These are phyloP conservation scores for Aspergillus steynii DNA, from an alignment of 495 filamentous ascomycete species.

Conservation along the genomic window DNA sequence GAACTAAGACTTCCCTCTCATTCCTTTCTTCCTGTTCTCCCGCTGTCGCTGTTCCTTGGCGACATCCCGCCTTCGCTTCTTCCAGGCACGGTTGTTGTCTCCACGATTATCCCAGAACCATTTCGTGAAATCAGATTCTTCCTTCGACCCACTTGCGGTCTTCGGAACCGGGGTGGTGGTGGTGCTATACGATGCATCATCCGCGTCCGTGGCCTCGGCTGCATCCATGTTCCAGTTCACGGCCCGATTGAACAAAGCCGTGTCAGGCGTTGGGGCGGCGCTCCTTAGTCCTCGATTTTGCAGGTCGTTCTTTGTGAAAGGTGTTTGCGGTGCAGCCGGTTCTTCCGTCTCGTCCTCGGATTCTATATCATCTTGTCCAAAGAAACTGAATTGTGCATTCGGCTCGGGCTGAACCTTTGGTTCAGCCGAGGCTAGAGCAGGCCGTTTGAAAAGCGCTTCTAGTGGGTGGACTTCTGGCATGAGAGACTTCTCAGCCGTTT, in stretches of 20 bases:
- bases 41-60: conserved; percentile 85
- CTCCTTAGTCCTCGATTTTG: conserved; percentile 71
- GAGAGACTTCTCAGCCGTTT: conserved; percentile 19
- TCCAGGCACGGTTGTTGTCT: conserved; percentile 89
- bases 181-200: conserved; percentile 25
- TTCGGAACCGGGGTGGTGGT: conserved; percentile 39
- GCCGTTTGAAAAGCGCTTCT: conserved; percentile 85
- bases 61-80: conserved; percentile 74
- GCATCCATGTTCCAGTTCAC: conserved; percentile 31
- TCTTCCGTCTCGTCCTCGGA: conserved; percentile 43
- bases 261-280: conserved; percentile 93
- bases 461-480: conserved; percentile 72
- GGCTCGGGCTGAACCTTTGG: conserved; percentile 42
- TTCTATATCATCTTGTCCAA: conserved; percentile 53
- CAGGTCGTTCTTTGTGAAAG: conserved; percentile 75
- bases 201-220: conserved; percentile 33
- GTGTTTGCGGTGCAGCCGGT: conserved; percentile 65
- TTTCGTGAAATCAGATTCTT: conserved; percentile 74
- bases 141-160: conserved; percentile 24
- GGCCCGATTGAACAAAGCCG: conserved; percentile 62
- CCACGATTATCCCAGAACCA: conserved; percentile 93
- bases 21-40: conserved; percentile 69
- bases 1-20: conserved; percentile 43
- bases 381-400: conserved; percentile 62
- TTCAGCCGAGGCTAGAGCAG: conserved; percentile 40